Evolutionary conservation across 1,284 basidiomycete species (phyloP), one percentile per base, ranked within the genome.

Genomic region (Microbotryum violaceum): DNA sequence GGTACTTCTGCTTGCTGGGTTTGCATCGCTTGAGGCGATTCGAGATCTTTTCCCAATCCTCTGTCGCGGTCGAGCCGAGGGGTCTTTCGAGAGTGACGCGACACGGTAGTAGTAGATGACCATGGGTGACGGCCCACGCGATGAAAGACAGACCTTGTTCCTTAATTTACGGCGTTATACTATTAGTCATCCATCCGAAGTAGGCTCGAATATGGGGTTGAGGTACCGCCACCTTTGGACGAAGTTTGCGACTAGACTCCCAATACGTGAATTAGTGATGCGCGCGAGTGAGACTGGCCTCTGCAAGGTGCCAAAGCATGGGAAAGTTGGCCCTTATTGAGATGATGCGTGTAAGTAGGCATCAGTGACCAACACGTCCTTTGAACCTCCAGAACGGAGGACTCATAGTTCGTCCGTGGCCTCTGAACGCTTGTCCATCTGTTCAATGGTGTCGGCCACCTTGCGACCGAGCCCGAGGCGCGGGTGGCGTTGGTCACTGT

Each of bases 91-190:
- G 46, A 3, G 48, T 50, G 37, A 50, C 44, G 10, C 58, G 52
- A 12, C 58, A 52, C 14, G 27, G 27, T 6, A 60, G 51, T 7
- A 6, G 27, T 6, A 60, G 51, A 31, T 55, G 53, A 2, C 56
- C 60, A n/a, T 52, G 31, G 7, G 44, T 52, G 16, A 52, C 27
- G 27, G 49, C 55, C 60, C 60, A 61, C 14, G 60, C 14, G n/a
- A 57, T 45, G 51, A 61, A 61, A 21, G 44, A n/a, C 29, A 57
- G 52, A 8, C 60, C 60, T 31, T 61, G 60, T 14, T 16, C 7
- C 18, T 46, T 9, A 29, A 53, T 56, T 23, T 29, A 23, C 27
- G 55, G 49, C 4, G 25, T 29, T 14, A 61, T 46, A 18, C 51
- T 49, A 6, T 16, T 6, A 6, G 8, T 25, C 18, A 57, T 16